A percentile compares a stretch with the other conserved stretches of the same genome.
phyloP scores from a whole-genome alignment of 257 asterid species.

The Salvia miltiorrhiza region DNA sequence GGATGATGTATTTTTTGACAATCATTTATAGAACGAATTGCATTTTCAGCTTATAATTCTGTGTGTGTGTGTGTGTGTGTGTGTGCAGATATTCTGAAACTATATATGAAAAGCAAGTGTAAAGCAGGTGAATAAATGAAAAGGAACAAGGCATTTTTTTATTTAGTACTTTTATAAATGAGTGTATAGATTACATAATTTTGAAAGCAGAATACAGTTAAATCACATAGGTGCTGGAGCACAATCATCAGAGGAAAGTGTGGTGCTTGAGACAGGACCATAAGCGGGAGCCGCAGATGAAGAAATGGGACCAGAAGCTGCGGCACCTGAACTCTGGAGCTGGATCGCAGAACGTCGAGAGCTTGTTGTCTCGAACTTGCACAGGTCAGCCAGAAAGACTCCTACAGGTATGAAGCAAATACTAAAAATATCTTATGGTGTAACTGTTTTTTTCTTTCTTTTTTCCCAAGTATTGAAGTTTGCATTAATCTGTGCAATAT shows the following conservation, averaged over 20 bases:
- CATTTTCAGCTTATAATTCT: background rate
- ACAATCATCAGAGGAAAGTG: slow-evolving; percentile 17
- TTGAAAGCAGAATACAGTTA: slow-evolving; percentile 1
- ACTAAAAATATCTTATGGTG: background rate
- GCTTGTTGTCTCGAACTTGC: slow-evolving; percentile 28
- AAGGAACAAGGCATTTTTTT: background rate
- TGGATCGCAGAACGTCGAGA: slow-evolving; percentile 37
- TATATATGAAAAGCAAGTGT: background rate
- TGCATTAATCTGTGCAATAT: background rate
- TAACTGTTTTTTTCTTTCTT: no score
- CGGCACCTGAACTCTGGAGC: slow-evolving; percentile 47
- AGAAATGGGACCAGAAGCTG: slow-evolving; percentile 22
- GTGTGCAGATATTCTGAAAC: background rate
- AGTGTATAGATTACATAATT: slow-evolving; percentile 7
- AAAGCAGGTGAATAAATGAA: background rate
- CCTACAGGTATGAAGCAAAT: slow-evolving; percentile 24
- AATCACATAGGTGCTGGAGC: slow-evolving; percentile 37
- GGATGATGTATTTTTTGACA: background rate
- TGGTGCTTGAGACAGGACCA: slow-evolving; percentile 14
- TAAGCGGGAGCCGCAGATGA: slow-evolving; percentile 4
- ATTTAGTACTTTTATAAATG: slow-evolving; percentile 4
- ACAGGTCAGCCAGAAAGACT: slow-evolving; percentile 35
- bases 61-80: background rate
- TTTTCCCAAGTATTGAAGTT: background rate
- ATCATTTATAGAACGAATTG: background rate